Evolutionary conservation across 2,329 filamentous ascomycete species (phyloP).

Genomic region (Colletotrichum sp.): DNA sequence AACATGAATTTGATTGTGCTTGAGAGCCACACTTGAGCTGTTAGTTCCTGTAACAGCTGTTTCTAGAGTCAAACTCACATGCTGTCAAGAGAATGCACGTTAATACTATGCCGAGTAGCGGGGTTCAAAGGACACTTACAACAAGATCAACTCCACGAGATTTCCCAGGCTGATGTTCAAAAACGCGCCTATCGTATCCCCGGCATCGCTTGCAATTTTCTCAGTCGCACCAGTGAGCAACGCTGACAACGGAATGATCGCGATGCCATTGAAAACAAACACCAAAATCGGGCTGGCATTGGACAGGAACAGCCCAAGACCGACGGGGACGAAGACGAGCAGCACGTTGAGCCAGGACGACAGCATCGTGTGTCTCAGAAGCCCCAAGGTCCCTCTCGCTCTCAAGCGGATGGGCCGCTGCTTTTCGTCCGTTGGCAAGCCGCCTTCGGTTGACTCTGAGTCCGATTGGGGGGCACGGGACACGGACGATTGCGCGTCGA

Average conservation of each 20-base stretch:
- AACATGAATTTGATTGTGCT: constrained; percentile 71
- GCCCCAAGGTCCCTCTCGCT: no score
- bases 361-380: constrained; percentile 26
- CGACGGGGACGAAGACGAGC: constrained; percentile 74
- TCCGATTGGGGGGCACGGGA: neutral
- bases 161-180: constrained; percentile 69
- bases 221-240: constrained; percentile 65
- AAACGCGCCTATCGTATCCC: constrained; percentile 63
- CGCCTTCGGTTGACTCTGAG: neutral
- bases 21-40: constrained; percentile 50
- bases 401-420: neutral
- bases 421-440: neutral
- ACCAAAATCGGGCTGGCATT: constrained; percentile 42
- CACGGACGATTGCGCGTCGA: neutral
- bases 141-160: constrained; percentile 67
- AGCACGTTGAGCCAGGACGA: constrained; percentile 66
- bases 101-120: fast-evolving
- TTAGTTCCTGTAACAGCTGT: constrained; percentile 16
- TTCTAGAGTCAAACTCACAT: constrained; percentile 31
- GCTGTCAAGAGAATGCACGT: constrained; percentile 26
- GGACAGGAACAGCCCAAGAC: constrained; percentile 59
- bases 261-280: constrained; percentile 66
- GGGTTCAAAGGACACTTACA: constrained; percentile 36
- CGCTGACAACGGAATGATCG: constrained; percentile 63
- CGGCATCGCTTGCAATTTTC: constrained; percentile 59